phyloP scores from a whole-genome alignment of 164 flowering plant genomes.

The Aristolochia fimbriata region DNA sequence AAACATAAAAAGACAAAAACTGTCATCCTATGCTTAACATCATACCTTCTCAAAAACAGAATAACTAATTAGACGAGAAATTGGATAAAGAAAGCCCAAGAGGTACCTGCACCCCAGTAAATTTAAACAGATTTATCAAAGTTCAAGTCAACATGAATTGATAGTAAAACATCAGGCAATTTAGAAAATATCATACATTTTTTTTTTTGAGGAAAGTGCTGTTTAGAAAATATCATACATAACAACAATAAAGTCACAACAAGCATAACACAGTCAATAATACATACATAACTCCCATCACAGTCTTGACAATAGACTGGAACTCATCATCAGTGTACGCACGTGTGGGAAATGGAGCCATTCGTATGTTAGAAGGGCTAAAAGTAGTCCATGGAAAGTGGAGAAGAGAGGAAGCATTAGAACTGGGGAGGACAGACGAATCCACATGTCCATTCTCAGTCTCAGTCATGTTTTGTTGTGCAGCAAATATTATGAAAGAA shows the following conservation, averaged over 20 bases:
- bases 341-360: conserved; percentile 96
- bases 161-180: not conserved
- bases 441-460: conserved; percentile 11
- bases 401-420: conserved; percentile 13
- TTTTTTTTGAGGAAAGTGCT: too few relatives aligned
- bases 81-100: conserved; percentile 89
- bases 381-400: conserved; percentile 40
- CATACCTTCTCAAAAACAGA: conserved; percentile 93
- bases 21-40: not conserved
- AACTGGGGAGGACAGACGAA: conserved; percentile 11
- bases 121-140: conserved; percentile 3
- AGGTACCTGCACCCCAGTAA: conserved; percentile 54
- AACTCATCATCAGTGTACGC: conserved; percentile 95
- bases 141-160: not conserved
- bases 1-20: not conserved
- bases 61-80: conserved; percentile 88
- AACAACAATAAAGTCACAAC: not conserved
- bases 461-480: conserved; percentile 39
- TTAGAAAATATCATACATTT: not conserved
- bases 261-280: not conserved
- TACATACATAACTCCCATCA: conserved; percentile 93
- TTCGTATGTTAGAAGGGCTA: conserved; percentile 69
- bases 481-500: conserved; percentile 78
- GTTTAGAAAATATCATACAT: not conserved
- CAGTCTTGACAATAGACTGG: conserved; percentile 79